Base-by-base conservation (phyloP, 495 filamentous ascomycete species). In the Aspergillus nidulans region DNA sequence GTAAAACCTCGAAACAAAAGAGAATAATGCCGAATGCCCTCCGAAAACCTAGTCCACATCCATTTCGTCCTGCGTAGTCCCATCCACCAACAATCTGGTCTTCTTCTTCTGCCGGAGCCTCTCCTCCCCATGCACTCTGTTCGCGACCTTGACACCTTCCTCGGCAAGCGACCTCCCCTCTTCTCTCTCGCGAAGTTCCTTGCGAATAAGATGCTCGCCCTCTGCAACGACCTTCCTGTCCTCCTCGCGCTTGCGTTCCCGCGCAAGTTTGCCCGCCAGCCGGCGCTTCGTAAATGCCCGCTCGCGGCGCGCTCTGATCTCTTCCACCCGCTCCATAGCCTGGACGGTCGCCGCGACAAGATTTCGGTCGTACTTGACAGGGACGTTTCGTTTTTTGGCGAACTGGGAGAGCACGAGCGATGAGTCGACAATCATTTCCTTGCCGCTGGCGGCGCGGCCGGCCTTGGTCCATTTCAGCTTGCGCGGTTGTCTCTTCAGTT, bases 351-450 rank as follows among this genome's bases (percentile, higher is more conserved):
- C 88, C 51, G 83, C 82, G 24, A 95, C 85, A 47, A 94, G 81
- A 54, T 95, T 88, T 69, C 94, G 86, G 80, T 95, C 85, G 85
- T 98, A 98, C 64, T 91, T 89, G 53, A 94, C 83, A 62, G 94
- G 94, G 49, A 96, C 82, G 79, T 97, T 96, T 75, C 95, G 88
- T 61, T 91, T 89, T 52, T 86, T 85, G 51, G 91, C 85, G 80
- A 99, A 96, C 65, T 88, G 84, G 36, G 90, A 88, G 68, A 98
- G 91, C 49, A 88, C 82, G 49, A 99, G 86, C 5, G 92, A 95
- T 55, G 81, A 85, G 81, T 99, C 94, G 71, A 97, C 92, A 59
- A 88, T 85, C 87, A 96, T 92, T 72, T 96, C 90, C 71, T 91
- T 91, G 66, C 88, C 89, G 56, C 80, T 81, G 45, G 85, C 82